Conservation (phyloP, 129 eudicot species). For the sunflower (Helianthus annuus) region DNA sequence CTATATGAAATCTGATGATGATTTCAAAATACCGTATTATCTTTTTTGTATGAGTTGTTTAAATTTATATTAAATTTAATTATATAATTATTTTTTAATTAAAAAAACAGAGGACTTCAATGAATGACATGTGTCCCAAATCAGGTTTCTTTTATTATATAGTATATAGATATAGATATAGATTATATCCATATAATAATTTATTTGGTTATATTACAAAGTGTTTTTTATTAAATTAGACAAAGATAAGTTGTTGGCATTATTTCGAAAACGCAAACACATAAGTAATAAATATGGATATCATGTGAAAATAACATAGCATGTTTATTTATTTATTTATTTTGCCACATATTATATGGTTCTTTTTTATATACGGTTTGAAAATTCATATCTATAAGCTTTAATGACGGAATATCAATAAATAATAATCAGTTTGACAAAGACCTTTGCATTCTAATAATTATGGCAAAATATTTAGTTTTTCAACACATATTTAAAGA, state of each 20-base stretch:
- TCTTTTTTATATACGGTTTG: not conserved
- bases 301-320: constrained; percentile 1
- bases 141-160: too few species aligned
- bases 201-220: not conserved
- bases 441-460: not conserved
- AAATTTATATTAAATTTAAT: too few species aligned
- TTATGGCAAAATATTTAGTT: not conserved
- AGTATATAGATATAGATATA: too few species aligned
- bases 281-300: not conserved
- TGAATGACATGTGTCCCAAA: too few species aligned
- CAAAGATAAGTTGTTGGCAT: not conserved
- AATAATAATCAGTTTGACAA: not conserved
- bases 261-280: not conserved
- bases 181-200: not conserved
- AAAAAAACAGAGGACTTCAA: too few species aligned
- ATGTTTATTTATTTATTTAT: constrained; percentile 6
- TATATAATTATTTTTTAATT: too few species aligned
- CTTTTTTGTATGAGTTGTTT: too few species aligned
- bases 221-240: not conserved
- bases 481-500: not conserved
- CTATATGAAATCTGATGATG: too few species aligned
- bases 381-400: too few species aligned
- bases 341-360: constrained; percentile 17
- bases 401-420: constrained; percentile 8
- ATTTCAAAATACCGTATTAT: too few species aligned